Conservation (phyloP, 352 stramenopile genomes). For the Phytopythium chamaehyphon region DNA sequence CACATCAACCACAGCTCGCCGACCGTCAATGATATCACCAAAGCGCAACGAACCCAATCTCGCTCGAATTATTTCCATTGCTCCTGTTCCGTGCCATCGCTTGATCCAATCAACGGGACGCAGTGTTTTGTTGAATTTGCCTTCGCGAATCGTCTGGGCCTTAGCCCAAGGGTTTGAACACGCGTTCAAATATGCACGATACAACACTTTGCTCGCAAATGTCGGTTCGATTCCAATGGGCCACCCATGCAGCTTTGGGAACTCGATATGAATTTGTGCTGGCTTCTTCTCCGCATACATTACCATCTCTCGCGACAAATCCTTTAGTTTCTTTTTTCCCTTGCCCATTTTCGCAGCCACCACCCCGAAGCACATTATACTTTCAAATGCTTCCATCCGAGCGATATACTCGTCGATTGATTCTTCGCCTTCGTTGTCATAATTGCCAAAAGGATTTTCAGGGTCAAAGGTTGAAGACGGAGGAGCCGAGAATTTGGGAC, state of each 20-base stretch:
- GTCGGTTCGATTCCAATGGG: slow-evolving; percentile 13
- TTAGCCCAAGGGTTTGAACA: slow-evolving; percentile 11
- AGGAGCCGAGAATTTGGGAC: not conserved
- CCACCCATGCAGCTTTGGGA: slow-evolving; percentile 17
- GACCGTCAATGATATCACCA: slow-evolving; percentile 15
- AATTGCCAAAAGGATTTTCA: not conserved
- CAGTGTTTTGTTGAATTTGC: slow-evolving; percentile 5
- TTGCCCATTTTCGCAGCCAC: not conserved
- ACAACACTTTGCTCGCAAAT: slow-evolving; percentile 15
- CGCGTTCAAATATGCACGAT: slow-evolving; percentile 16
- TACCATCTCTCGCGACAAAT: slow-evolving; percentile 11
- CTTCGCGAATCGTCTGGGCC: slow-evolving; percentile 8
- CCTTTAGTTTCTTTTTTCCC: not conserved
- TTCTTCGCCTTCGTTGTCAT: slow-evolving; percentile 3
- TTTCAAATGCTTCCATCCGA: slow-evolving; percentile 12
- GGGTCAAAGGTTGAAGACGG: not conserved
- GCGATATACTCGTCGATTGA: slow-evolving; percentile 18
- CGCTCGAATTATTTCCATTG: slow-evolving; percentile 7
- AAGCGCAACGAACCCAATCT: not conserved
- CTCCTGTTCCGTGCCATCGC: slow-evolving; percentile 20
- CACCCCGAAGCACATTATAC: slow-evolving; percentile 1
- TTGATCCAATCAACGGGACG: slow-evolving; percentile 6
- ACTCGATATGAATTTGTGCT: slow-evolving; percentile 16
- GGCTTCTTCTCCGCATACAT: slow-evolving; percentile 8
- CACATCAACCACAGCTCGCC: not conserved